Conservation (phyloP, 257 asterid genomes). For the Ilex asprella region DNA sequence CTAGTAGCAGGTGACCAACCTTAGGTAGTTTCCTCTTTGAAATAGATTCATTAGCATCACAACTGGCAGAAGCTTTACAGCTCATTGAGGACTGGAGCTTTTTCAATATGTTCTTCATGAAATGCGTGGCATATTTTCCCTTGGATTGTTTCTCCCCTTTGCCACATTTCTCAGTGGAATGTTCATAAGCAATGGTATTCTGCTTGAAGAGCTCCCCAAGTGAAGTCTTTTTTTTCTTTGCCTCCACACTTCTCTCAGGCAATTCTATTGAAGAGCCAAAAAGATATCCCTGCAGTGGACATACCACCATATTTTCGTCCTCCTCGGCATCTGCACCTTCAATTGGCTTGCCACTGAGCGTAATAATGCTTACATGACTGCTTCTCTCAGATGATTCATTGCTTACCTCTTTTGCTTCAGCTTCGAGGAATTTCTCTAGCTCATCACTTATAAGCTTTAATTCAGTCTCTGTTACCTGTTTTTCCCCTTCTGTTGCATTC, state of each 20-base stretch:
- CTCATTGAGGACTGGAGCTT: slow-evolving; percentile 36
- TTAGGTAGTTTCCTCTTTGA: slow-evolving; percentile 55
- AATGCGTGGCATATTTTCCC: slow-evolving; percentile 23
- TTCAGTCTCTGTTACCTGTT: slow-evolving; percentile 46
- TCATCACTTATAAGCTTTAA: slow-evolving; percentile 50
- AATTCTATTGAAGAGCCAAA: slow-evolving; percentile 50
- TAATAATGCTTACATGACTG: slow-evolving; percentile 52
- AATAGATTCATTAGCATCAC: slow-evolving; percentile 30
- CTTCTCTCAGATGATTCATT: slow-evolving; percentile 48
- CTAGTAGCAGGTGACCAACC: slow-evolving; percentile 36
- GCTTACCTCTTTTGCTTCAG: slow-evolving; percentile 45
- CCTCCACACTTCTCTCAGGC: slow-evolving; percentile 27
- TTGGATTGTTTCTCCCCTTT: slow-evolving; percentile 27
- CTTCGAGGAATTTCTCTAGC: slow-evolving; percentile 67
- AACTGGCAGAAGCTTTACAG: slow-evolving; percentile 31
- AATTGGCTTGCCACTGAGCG: slow-evolving; percentile 34
- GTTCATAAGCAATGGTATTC: slow-evolving; percentile 18
- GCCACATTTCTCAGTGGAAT: slow-evolving; percentile 22
- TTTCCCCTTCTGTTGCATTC: slow-evolving; percentile 27
- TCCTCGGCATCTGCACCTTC: slow-evolving; percentile 43
- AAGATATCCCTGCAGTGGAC: slow-evolving; percentile 69
- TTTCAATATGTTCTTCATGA: slow-evolving; percentile 63
- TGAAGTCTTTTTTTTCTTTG: slow-evolving; percentile 44
- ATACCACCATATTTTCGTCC: slow-evolving; percentile 23
- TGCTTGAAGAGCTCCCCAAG: slow-evolving; percentile 48